Percentiles rank a stretch among this genome's conserved stretches.
phyloP scores from a whole-genome alignment of 495 filamentous ascomycete species.

The Collariella sp. region DNA sequence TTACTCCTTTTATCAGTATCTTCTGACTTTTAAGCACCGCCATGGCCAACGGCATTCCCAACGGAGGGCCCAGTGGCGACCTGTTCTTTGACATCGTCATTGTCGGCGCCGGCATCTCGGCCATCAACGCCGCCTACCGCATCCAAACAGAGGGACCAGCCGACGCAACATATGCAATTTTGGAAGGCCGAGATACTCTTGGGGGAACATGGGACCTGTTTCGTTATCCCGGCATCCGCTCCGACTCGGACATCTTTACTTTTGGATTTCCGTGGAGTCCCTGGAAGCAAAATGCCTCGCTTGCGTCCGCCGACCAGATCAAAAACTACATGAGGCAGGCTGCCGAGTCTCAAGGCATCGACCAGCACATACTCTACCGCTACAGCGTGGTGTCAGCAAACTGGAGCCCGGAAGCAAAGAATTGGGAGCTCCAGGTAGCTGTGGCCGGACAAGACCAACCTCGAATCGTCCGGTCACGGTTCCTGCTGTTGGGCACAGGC shows the following conservation, averaged over 20 bases:
- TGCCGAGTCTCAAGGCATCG: conserved; percentile 5
- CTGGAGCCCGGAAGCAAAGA: neutral
- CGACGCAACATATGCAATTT: neutral
- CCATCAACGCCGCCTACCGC: conserved; percentile 6
- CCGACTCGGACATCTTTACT: conserved; percentile 6
- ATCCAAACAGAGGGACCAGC: conserved; percentile 7
- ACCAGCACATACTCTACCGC: conserved; percentile 8
- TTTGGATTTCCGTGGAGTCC: conserved; percentile 6
- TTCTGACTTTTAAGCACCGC: neutral
- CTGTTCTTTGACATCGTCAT: conserved; percentile 4
- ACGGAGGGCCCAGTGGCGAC: neutral
- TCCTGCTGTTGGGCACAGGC: conserved; percentile 5
- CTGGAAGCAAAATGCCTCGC: conserved; percentile 4
- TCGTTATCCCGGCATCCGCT: conserved; percentile 8
- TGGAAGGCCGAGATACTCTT: neutral
- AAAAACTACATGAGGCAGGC: neutral
- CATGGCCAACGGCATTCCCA: conserved; percentile 3
- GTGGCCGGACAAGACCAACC: conserved; percentile 1
- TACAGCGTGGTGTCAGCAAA: conserved; percentile 2
- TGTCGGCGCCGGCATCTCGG: conserved; percentile 6
- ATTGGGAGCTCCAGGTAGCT: neutral
- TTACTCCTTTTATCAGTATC: neutral
- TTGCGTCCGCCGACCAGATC: conserved; percentile 3
- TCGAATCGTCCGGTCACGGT: neutral
- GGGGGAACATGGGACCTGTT: conserved; percentile 5